These are phyloP conservation scores for Glycine tomentella DNA, from an alignment of 306 rosid genomes.

Conservation along the genomic window DNA sequence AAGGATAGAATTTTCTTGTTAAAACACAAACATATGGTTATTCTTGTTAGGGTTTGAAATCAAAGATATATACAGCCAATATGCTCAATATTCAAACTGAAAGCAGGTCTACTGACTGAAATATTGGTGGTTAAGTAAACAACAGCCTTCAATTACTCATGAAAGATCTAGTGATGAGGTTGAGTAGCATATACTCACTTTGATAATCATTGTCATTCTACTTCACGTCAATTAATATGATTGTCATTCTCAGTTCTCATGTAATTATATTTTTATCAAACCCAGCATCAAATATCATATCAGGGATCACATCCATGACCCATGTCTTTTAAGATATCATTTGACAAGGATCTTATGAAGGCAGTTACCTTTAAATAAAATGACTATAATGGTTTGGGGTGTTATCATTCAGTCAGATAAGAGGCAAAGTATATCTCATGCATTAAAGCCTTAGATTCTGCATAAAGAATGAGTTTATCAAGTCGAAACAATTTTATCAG, in stretches of 20 bases:
- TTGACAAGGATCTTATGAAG: neutral
- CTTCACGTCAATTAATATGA: neutral
- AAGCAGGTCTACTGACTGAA: neutral
- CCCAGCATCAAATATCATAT: neutral
- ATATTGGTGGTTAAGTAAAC: neutral
- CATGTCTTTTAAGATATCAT: conserved; percentile 7
- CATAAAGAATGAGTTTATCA: conserved; percentile 13
- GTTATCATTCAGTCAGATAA: conserved; percentile 20
- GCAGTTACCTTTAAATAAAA: neutral
- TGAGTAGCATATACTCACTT: neutral
- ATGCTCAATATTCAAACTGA: neutral
- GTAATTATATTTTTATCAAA: neutral
- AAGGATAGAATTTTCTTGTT: neutral
- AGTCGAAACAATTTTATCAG: neutral
- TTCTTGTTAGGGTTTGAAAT: neutral
- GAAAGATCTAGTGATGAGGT: neutral
- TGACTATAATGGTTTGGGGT: neutral
- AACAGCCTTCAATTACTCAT: neutral
- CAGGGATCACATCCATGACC: neutral
- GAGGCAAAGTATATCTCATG: conserved; percentile 15
- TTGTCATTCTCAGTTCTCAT: neutral
- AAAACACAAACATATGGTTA: neutral
- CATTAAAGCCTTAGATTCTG: conserved; percentile 11
- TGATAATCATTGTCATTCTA: neutral
- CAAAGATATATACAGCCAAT: conserved; percentile 4